Base-by-base conservation (phyloP, 164 flowering plant genomes). In the Dillenia suffruticosa region DNA sequence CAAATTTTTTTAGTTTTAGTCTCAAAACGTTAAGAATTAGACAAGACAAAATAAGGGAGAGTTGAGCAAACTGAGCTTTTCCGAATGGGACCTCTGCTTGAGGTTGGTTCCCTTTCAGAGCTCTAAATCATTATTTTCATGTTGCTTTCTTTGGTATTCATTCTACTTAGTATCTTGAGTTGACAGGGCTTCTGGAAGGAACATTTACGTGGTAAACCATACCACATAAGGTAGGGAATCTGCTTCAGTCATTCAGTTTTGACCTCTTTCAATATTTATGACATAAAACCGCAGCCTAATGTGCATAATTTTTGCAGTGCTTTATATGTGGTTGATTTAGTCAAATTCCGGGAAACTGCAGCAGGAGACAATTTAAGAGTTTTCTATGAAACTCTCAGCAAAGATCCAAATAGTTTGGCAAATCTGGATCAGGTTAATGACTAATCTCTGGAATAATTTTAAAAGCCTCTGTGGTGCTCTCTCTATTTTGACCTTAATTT, bases 321-420 rank as follows among this genome's bases (percentile, higher is more conserved):
- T 59, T 76, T 94, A 56, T 94, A 94, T 74, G 97, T 94, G 48
- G 99, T 94, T 62, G 99, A 94, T 76, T 75, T 94, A 78, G 81
- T 77, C 55, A 94, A 83, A 61, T 94, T 94, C 70, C 85, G 99
- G 51, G 87, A 91, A 79, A 91, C 97, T 66, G 99, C 99, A n/a
- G 99, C 99, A 14, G 99, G 99, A 62, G 99, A 94, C 76, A 84
- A 90, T 72, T 80, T 94, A 4, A 83, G 99, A 77, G 96, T 94
- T 66, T 69, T 94, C 63, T 94, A 94, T 68, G 99, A 94, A 79
- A 87, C 88, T 56, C 90, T 94, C 46, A 94, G 99, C 87, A 94
- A 91, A 78, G 99, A 94, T 69, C 99, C 99, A 60, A 94, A 94
- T 58, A 94, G 97, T 85, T 80, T 94, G 14, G 66, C 99, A 13